A percentile compares a stretch with the other conserved stretches of the same genome.
Evolutionary conservation across 306 rosid species (phyloP).

Genomic region (Fragaria ananassa): DNA sequence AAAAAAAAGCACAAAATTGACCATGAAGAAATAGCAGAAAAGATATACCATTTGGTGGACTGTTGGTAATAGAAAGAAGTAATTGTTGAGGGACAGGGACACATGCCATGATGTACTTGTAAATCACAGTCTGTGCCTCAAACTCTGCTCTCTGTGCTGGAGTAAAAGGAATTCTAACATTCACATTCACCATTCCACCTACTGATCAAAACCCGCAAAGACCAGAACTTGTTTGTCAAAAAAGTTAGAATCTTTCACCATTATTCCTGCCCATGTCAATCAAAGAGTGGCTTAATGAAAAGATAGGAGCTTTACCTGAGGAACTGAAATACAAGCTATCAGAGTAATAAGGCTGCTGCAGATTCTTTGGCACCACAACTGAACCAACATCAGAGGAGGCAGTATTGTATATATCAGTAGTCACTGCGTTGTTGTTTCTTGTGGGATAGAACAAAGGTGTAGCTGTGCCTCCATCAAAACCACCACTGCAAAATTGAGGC

Average conservation of each 20-base stretch:
- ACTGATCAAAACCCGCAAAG: slow-evolving; percentile 6
- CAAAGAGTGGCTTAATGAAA: neutral
- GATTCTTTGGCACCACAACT: slow-evolving; percentile 11
- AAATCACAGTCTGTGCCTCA: slow-evolving; percentile 31
- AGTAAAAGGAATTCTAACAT: slow-evolving; percentile 27
- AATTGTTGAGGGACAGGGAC: slow-evolving; percentile 33
- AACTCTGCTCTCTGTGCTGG: slow-evolving; percentile 33
- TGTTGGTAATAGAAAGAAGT: slow-evolving; percentile 24
- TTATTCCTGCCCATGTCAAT: slow-evolving; percentile 7
- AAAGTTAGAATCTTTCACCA: neutral
- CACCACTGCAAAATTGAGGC: slow-evolving; percentile 16
- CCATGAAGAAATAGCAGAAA: neutral
- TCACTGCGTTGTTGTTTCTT: slow-evolving; percentile 15
- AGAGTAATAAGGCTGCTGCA: slow-evolving; percentile 20
- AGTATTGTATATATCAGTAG: slow-evolving; percentile 15
- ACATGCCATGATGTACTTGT: slow-evolving; percentile 28
- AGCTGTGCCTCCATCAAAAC: slow-evolving; percentile 18
- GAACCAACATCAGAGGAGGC: slow-evolving; percentile 22
- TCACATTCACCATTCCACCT: slow-evolving; percentile 29
- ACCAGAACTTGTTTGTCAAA: slow-evolving; percentile 6
- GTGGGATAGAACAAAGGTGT: slow-evolving; percentile 25
- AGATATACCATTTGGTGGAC: slow-evolving; percentile 16
- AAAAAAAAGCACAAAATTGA: neutral
- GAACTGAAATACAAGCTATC: slow-evolving; percentile 22
- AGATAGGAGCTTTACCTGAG: slow-evolving; percentile 17